A percentile compares a stretch with the other conserved stretches of the same genome.
Evolutionary conservation across 352 stramenopile genomes (phyloP).

Genomic region (Pythium phragmitis): DNA sequence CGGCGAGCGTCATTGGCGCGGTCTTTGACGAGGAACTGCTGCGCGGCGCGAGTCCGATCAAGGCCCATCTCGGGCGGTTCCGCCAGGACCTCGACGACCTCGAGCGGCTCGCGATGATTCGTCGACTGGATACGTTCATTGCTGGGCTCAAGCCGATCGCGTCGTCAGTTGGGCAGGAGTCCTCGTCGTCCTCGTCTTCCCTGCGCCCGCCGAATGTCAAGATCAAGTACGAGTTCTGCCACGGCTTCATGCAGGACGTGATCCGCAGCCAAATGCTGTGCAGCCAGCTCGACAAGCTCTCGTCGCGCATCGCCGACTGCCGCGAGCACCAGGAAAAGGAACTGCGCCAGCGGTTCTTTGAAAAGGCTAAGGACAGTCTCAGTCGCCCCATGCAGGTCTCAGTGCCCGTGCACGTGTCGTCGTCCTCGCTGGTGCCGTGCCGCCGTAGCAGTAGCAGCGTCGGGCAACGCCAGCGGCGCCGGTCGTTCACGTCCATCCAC

Average conservation of each 20-base stretch:
- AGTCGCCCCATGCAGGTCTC: constrained; percentile 38
- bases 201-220: constrained; percentile 36
- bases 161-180: too few species aligned
- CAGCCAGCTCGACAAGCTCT: constrained; percentile 82
- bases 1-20: constrained; percentile 73
- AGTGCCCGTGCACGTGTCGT: constrained; percentile 18
- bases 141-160: constrained; percentile 42
- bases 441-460: constrained; percentile 27
- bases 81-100: constrained; percentile 68
- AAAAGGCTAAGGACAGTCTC: constrained; percentile 66
- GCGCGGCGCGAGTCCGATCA: constrained; percentile 66
- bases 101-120: constrained; percentile 75
- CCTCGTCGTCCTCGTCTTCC: background rate
- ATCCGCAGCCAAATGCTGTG: constrained; percentile 81
- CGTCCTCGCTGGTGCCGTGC: background rate
- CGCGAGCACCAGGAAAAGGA: constrained; percentile 77
- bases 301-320: constrained; percentile 61
- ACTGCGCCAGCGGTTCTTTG: constrained; percentile 72
- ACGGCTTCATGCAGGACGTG: constrained; percentile 86
- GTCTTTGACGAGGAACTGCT: constrained; percentile 78
- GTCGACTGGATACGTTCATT: constrained; percentile 75
- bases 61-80: constrained; percentile 66
- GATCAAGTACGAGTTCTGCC: constrained; percentile 83
- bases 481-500: constrained; percentile 38
- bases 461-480: constrained; percentile 32